Conservation (phyloP, 202 grass and related monocot genomes). For the Carex arenaria region DNA sequence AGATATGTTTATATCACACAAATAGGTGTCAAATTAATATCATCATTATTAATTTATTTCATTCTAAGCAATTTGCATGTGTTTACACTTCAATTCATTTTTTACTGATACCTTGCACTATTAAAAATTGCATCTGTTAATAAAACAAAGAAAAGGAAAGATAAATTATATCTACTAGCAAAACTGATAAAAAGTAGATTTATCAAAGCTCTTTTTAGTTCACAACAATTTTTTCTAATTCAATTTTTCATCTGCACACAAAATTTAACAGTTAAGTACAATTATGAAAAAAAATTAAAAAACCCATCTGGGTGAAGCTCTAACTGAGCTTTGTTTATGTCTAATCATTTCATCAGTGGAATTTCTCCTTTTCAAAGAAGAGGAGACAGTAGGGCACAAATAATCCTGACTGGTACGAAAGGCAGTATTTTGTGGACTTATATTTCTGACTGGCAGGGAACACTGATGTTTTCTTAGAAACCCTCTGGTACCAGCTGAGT, state of each 20-base stretch:
- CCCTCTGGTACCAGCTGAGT: conserved; percentile 22
- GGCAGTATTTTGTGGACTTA: conserved; percentile 40
- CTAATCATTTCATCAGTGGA: conserved; percentile 45
- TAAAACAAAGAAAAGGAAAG: background rate
- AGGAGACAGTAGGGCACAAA: conserved; percentile 80
- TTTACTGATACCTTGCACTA: background rate
- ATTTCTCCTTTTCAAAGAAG: conserved; percentile 82
- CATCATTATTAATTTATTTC: too few relatives aligned
- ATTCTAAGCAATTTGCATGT: background rate
- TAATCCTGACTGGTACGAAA: conserved; percentile 74
- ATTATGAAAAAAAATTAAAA: conserved; percentile 40
- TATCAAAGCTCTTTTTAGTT: background rate
- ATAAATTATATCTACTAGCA: background rate
- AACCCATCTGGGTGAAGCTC: conserved; percentile 76
- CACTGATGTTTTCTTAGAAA: conserved; percentile 61
- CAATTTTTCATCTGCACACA: conserved; percentile 5
- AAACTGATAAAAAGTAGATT: background rate
- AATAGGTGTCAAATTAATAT: too few relatives aligned
- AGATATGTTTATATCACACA: too few relatives aligned
- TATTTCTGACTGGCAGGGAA: conserved; percentile 52
- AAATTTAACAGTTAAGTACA: background rate
- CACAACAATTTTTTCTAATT: background rate
- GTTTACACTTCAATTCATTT: background rate
- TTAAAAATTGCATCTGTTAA: background rate
- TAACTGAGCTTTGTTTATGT: conserved; percentile 37